Percentiles rank a stretch among this genome's conserved stretches.
Conservation (phyloP, 2,329 filamentous ascomycete genomes). For the Akanthomyces muscarius region DNA sequence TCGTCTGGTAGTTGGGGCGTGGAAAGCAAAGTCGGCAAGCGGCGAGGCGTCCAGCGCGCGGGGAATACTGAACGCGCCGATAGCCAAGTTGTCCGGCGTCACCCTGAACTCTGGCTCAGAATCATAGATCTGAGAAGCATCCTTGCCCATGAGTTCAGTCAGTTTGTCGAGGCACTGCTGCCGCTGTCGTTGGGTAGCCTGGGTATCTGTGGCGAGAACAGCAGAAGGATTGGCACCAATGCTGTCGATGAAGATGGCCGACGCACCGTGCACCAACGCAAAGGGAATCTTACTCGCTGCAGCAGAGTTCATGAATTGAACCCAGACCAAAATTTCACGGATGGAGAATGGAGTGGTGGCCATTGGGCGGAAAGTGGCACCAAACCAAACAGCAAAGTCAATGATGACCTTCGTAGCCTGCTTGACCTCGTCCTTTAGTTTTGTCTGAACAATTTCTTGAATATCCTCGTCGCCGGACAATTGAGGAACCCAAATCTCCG, state of each 20-base stretch:
- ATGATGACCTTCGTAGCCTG: constrained; percentile 67
- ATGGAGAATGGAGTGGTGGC: constrained; percentile 78
- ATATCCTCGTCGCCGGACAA: constrained; percentile 83
- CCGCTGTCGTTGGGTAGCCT: constrained; percentile 68
- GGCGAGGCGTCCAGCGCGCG: constrained; percentile 39
- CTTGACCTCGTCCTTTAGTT: constrained; percentile 56
- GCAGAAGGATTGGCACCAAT: constrained; percentile 93
- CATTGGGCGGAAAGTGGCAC: constrained; percentile 70
- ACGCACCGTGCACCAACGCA: constrained; percentile 73
- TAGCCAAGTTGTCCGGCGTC: constrained; percentile 48
- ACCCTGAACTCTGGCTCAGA: constrained; percentile 56
- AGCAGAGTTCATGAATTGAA: constrained; percentile 80
- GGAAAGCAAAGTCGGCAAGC: constrained; percentile 56
- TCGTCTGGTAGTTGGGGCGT: constrained; percentile 81
- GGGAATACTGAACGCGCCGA: constrained; percentile 71
- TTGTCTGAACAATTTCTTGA: constrained; percentile 76
- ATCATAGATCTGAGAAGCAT: constrained; percentile 64
- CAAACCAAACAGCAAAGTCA: constrained; percentile 90
- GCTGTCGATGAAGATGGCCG: constrained; percentile 93
- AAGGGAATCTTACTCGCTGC: constrained; percentile 41
- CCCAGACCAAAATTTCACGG: constrained; percentile 89
- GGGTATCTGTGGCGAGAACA: constrained; percentile 67
- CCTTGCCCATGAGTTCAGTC: constrained; percentile 57
- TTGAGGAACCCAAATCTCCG: constrained; percentile 95
- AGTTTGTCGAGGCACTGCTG: constrained; percentile 70